phyloP scores from a whole-genome alignment of 2,329 filamentous ascomycete genomes.

The Microsporum audouinii region DNA sequence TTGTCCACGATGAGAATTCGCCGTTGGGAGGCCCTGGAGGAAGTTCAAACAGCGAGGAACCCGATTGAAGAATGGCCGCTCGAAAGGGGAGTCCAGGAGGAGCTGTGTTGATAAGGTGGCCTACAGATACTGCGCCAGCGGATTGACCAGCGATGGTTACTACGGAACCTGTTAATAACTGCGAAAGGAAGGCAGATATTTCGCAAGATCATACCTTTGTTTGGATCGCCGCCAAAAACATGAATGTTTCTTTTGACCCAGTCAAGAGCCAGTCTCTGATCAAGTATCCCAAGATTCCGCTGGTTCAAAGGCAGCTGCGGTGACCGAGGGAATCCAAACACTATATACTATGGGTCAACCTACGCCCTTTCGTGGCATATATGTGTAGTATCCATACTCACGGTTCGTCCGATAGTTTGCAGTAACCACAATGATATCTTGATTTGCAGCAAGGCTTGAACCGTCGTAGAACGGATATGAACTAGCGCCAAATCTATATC shows the following conservation, averaged over 20 bases:
- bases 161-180: not conserved
- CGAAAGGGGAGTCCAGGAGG: not conserved
- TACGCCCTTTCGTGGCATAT: not conserved
- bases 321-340: conserved; percentile 6
- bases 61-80: conserved; percentile 3
- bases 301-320: not conserved
- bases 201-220: conserved; percentile 24
- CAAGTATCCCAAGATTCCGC: conserved; percentile 49
- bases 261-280: conserved; percentile 47
- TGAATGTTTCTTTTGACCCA: conserved; percentile 47
- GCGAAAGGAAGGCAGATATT: not conserved
- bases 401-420: not conserved
- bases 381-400: not conserved
- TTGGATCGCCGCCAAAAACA: conserved; percentile 44
- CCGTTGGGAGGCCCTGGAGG: not conserved
- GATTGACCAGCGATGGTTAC: conserved; percentile 42
- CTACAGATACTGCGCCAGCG: conserved; percentile 47
- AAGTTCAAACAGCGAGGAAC: not conserved
- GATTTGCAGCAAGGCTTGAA: not conserved
- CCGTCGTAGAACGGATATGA: not conserved
- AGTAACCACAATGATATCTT: conserved; percentile 3
- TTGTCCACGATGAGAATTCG: not conserved
- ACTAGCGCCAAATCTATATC: not conserved
- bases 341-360: not conserved
- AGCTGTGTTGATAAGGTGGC: not conserved